Evolutionary conservation across 495 filamentous ascomycete species (phyloP).

Genomic region (Massariosphaeria phaeospora): DNA sequence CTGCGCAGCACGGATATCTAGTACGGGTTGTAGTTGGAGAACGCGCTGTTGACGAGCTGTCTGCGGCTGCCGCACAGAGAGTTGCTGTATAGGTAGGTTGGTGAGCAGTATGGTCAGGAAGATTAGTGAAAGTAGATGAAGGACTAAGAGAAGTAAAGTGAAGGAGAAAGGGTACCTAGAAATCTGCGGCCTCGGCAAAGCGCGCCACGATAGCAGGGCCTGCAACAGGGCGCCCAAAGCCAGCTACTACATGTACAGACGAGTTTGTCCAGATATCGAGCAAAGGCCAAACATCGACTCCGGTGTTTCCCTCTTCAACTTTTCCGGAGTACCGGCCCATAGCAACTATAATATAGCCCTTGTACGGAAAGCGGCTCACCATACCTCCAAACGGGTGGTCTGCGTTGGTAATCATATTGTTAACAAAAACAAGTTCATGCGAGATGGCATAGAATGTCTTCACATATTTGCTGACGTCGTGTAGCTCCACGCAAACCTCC

Average conservation of each 20-base stretch:
- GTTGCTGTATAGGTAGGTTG: not conserved
- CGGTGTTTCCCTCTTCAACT: not conserved
- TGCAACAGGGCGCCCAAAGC: slow-evolving; percentile 1
- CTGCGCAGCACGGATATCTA: too few species aligned
- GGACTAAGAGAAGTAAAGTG: not conserved
- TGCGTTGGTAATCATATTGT: not conserved
- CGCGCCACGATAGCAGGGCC: too few species aligned
- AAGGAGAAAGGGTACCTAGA: not conserved
- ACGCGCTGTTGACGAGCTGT: not conserved
- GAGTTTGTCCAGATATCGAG: slow-evolving; percentile 8
- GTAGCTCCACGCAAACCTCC: slow-evolving; percentile 3
- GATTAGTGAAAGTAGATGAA: too few species aligned
- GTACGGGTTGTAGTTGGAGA: not conserved
- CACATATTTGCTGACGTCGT: not conserved
- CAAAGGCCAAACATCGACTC: not conserved
- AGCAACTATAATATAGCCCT: slow-evolving; percentile 4
- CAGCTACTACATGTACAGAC: slow-evolving; percentile 1
- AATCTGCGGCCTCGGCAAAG: slow-evolving; percentile 7
- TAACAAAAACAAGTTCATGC: not conserved
- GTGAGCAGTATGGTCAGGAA: too few species aligned
- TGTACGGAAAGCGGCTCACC: not conserved
- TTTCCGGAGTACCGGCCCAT: not conserved
- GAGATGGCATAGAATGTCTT: not conserved
- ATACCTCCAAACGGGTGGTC: not conserved
- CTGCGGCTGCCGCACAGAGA: not conserved